Evolutionary conservation across 225 moss, liverwort and hornwort genomes (phyloP).

Genomic region (Pleurozium schreberi): DNA sequence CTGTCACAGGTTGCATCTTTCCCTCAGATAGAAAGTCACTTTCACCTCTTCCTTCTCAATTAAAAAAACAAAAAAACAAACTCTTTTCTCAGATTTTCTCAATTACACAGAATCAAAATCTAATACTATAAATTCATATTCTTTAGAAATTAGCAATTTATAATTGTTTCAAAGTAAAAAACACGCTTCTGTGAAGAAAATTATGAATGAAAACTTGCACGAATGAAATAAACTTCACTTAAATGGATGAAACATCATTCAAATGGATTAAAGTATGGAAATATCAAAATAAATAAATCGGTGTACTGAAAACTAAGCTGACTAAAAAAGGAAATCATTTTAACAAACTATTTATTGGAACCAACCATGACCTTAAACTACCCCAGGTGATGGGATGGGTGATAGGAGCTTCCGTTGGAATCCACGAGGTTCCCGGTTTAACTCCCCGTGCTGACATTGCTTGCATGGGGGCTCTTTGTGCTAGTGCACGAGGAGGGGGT

Average conservation of each 20-base stretch:
- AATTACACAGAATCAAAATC: not conserved
- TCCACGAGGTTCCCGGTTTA: no score
- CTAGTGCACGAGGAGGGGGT: no score
- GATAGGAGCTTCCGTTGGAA: no score
- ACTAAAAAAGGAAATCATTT: not conserved
- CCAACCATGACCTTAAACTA: no score
- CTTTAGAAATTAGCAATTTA: not conserved
- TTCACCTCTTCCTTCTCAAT: not conserved
- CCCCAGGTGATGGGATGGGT: no score
- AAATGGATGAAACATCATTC: not conserved
- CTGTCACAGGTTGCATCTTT: not conserved
- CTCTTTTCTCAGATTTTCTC: not conserved
- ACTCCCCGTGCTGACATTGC: no score
- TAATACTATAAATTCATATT: not conserved
- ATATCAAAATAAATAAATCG: not conserved
- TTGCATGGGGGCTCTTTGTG: no score
- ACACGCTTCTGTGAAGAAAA: not conserved
- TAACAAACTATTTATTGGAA: no score
- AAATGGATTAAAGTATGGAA: not conserved
- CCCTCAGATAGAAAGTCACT: not conserved
- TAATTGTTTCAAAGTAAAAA: not conserved
- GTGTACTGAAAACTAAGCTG: not conserved
- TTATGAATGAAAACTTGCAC: not conserved
- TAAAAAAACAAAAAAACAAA: no score
- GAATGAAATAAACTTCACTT: no score